phyloP scores from a whole-genome alignment of 768 basidiomycete species.

The Scleroderma citrinum region DNA sequence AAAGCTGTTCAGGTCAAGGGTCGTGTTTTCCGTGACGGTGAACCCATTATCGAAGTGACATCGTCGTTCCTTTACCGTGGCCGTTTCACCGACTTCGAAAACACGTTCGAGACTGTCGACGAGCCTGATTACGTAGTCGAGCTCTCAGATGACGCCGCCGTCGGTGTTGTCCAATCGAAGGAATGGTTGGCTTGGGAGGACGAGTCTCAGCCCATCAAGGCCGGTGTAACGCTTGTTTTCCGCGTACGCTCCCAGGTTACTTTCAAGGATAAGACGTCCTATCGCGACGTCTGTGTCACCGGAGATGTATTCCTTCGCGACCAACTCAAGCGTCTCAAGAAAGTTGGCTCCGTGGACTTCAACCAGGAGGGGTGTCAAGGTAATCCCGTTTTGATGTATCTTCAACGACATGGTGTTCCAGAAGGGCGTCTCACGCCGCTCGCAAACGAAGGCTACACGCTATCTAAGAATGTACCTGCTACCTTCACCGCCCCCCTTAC shows the following conservation, averaged over 20 bases:
- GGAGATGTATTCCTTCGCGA: conserved; percentile 87
- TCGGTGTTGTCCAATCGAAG: conserved; percentile 91
- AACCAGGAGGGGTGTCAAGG: conserved; percentile 83
- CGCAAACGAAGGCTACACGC: conserved; percentile 79
- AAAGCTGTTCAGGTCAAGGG: conserved; percentile 92
- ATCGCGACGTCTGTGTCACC: conserved; percentile 70
- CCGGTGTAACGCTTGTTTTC: conserved; percentile 86
- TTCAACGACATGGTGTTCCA: conserved; percentile 83
- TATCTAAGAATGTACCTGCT: conserved; percentile 59
- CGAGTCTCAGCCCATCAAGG: conserved; percentile 67
- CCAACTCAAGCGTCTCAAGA: conserved; percentile 81
- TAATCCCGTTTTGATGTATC: conserved; percentile 89
- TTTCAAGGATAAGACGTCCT: conserved; percentile 88
- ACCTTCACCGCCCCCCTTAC: conserved; percentile 80
- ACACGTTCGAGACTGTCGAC: conserved; percentile 91
- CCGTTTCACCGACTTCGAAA: conserved; percentile 86
- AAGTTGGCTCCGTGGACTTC: conserved; percentile 85
- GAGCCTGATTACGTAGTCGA: conserved; percentile 86
- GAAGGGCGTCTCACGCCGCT: conserved; percentile 76
- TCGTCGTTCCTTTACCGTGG: conserved; percentile 98
- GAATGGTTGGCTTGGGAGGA: conserved; percentile 98
- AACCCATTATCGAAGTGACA: conserved; percentile 86
- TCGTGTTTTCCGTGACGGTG: conserved; percentile 66
- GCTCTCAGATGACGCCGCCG: conserved; percentile 66
- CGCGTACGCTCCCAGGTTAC: conserved; percentile 78